Conservation (phyloP, 371 early-diverging fungal species). For the Mucor irregularis region DNA sequence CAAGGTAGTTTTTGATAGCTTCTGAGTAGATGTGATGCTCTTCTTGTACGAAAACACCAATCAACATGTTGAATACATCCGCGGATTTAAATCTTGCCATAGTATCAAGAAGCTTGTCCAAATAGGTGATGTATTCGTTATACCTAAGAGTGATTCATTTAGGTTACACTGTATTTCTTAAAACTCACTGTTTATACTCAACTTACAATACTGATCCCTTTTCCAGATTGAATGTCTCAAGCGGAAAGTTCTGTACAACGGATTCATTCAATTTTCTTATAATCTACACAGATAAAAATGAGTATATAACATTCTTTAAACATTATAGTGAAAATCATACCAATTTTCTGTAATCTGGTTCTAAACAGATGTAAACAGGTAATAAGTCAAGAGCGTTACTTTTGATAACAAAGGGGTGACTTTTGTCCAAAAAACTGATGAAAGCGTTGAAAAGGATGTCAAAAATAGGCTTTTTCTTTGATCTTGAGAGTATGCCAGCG, state of each 20-base stretch:
- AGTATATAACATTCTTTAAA: too few species aligned
- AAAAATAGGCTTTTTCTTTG: constrained; percentile 30
- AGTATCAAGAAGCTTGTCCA: constrained; percentile 54
- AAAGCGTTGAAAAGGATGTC: constrained; percentile 22
- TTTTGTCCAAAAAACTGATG: constrained; percentile 13
- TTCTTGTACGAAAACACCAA: constrained; percentile 58
- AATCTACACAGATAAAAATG: constrained; percentile 21
- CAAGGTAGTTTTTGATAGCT: constrained; percentile 35
- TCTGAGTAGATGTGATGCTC: constrained; percentile 52
- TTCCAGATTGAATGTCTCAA: constrained; percentile 44
- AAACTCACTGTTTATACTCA: not conserved
- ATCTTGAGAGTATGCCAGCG: constrained; percentile 42
- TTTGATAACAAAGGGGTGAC: constrained; percentile 21
- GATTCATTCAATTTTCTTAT: constrained; percentile 28
- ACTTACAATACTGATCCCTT: constrained; percentile 27
- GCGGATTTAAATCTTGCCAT: constrained; percentile 46
- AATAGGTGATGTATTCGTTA: constrained; percentile 50
- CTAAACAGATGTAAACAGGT: constrained; percentile 32
- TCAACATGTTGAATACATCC: constrained; percentile 50
- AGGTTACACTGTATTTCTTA: too few species aligned
- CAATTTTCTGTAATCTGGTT: constrained; percentile 18
- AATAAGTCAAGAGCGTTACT: constrained; percentile 34
- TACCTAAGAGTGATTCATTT: too few species aligned
- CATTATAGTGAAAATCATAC: not conserved
- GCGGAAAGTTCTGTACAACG: constrained; percentile 52